These are phyloP conservation scores for Aspergillus nomiae DNA, from an alignment of 2,329 filamentous ascomycete species.

Conservation along the genomic window DNA sequence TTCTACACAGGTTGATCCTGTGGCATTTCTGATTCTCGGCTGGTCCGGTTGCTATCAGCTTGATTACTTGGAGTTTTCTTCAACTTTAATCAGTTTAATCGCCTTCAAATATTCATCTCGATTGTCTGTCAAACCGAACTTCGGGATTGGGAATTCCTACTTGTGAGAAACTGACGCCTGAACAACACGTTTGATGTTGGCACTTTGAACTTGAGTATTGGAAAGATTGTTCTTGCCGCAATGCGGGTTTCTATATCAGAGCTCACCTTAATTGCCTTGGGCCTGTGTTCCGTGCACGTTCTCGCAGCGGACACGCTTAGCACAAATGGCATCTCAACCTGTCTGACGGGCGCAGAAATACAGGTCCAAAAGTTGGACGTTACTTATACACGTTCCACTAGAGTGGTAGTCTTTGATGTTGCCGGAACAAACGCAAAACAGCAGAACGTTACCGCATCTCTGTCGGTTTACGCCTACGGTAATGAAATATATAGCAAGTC, in stretches of 20 bases:
- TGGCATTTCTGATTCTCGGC: slow-evolving; percentile 12
- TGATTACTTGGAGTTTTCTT: not conserved
- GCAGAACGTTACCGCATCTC: slow-evolving; percentile 77
- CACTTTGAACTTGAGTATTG: not conserved
- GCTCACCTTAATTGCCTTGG: slow-evolving; percentile 29
- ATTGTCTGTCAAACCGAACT: not conserved
- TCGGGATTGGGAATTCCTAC: not conserved
- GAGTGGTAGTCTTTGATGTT: slow-evolving; percentile 78
- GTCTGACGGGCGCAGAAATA: slow-evolving; percentile 61
- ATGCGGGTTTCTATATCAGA: slow-evolving; percentile 29
- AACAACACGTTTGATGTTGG: not conserved
- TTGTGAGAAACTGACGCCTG: not conserved
- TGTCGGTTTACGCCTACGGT: slow-evolving; percentile 84
- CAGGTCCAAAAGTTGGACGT: slow-evolving; percentile 75
- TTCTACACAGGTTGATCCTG: slow-evolving; percentile 34
- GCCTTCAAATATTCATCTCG: not conserved
- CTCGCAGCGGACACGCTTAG: slow-evolving; percentile 72
- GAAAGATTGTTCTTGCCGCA: slow-evolving; percentile 6
- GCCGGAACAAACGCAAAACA: slow-evolving; percentile 70
- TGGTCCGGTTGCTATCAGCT: slow-evolving; percentile 8
- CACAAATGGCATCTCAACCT: slow-evolving; percentile 79
- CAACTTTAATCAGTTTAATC: not conserved
- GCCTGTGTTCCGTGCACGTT: slow-evolving; percentile 41
- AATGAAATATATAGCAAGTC: slow-evolving; percentile 73
- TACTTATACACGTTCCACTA: slow-evolving; percentile 73